Evolutionary conservation across 1,284 basidiomycete species (phyloP), one percentile per base, ranked within the genome.

Genomic region (Pyrrhoderma lamaoense): DNA sequence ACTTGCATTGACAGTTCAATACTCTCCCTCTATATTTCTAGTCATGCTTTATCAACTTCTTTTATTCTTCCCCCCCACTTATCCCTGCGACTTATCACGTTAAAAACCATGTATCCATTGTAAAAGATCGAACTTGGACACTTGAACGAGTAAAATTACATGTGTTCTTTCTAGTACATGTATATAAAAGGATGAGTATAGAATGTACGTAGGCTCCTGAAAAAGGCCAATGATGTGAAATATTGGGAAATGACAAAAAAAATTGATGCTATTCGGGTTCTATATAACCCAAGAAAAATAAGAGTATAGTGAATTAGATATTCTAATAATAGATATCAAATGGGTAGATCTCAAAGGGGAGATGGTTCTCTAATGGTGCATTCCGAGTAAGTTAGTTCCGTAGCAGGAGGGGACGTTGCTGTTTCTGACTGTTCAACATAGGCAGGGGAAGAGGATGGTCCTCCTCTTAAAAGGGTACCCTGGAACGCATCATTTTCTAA

Each of bases 401-500:
- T 18, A 11, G 47, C 16, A 38, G 49, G 16, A 11, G 44, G 23
- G 8, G 22, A 19, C 11, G 18, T 35, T 16, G 36, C 21, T 8
- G 43, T 42, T 25, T 45, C 21, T n/a, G 50, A 40, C 47, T 39
- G 18, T n/a, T 34, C 19, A 8, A 16, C 40, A 22, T 34, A 36
- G 3, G 22, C 36, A 16, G 9, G n/a, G 19, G 35, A 47, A 31
- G 27, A 58, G 34, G 42, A 45, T 8, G 36, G 50, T 40, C 60
- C 60, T n/a, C 74, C 71, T 19, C 75, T 73, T 16, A 91, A 70
- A 23, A 86, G 64, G 11, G 88, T 90, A 22, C 86, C 86, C 52
- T 75, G 75, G 62, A 91, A 91, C 1, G 81, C 87, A 60, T 75
- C 73, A 21, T 79, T 85, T 65, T 86, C 85, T 18, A 71, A 67